A percentile compares a stretch with the other conserved stretches of the same genome.
Conservation (phyloP, 345 rosid genomes). For the Luvunga scandens region DNA sequence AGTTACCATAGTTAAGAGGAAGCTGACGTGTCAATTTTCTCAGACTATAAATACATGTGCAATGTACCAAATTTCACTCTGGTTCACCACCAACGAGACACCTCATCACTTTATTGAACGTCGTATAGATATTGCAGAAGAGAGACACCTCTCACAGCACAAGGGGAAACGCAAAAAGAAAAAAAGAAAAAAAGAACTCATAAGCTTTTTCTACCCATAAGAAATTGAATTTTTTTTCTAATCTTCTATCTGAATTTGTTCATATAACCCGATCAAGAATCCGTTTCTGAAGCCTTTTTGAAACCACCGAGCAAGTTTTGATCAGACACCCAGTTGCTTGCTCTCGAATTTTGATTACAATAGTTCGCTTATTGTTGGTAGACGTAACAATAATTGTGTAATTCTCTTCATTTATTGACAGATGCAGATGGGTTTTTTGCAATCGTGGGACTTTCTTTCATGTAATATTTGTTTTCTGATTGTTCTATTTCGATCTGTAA, state of each 20-base stretch:
- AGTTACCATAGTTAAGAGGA: conserved; percentile 25
- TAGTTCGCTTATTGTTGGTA: conserved; percentile 23
- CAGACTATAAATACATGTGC: conserved; percentile 13
- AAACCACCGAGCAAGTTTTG: conserved; percentile 19
- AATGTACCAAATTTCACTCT: not conserved
- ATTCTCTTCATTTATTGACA: conserved; percentile 29
- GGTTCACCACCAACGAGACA: conserved; percentile 27
- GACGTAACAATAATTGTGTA: conserved; percentile 20
- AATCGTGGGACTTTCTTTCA: conserved; percentile 32
- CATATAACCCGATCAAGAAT: conserved; percentile 15
- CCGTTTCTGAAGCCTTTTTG: not conserved
- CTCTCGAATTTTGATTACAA: conserved; percentile 27
- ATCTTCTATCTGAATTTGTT: conserved; percentile 21
- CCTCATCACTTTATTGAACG: conserved; percentile 43
- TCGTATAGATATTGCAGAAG: conserved; percentile 35
- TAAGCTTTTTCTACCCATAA: not conserved
- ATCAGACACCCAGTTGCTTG: conserved; percentile 33
- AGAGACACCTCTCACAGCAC: conserved; percentile 30
- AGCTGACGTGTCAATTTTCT: conserved; percentile 27
- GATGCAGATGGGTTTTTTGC: conserved; percentile 52
- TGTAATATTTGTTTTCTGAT: conserved; percentile 37
- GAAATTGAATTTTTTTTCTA: conserved; percentile 1
- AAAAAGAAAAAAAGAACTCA: not conserved
- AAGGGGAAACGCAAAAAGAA: not conserved
- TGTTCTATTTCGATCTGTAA: conserved; percentile 33